Conservation (phyloP, 441 rosid genomes). For the Brassica hybrid region DNA sequence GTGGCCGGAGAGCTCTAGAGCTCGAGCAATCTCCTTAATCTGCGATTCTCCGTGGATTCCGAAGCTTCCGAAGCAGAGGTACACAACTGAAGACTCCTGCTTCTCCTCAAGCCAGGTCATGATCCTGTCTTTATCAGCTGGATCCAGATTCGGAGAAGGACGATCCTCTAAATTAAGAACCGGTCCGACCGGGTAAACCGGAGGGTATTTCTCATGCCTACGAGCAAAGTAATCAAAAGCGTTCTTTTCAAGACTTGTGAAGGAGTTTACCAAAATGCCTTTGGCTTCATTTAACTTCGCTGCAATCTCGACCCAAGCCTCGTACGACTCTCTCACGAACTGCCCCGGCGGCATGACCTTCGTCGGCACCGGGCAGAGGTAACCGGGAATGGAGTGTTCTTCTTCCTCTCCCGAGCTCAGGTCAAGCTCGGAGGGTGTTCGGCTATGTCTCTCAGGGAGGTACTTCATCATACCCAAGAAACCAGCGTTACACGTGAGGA, state of each 20-base stretch:
- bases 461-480: constrained; percentile 43
- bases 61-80: constrained; percentile 47
- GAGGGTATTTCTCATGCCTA: constrained; percentile 20
- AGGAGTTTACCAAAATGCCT: constrained; percentile 49
- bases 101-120: constrained; percentile 44
- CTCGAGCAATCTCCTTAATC: constrained; percentile 47
- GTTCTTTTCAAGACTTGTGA: constrained; percentile 46
- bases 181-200: constrained; percentile 58
- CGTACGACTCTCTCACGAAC: constrained; percentile 32
- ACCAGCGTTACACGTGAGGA: constrained; percentile 42
- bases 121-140: constrained; percentile 34
- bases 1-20: constrained; percentile 38
- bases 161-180: constrained; percentile 45
- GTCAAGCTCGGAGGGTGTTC: background rate
- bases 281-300: constrained; percentile 42
- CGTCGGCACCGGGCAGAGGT: constrained; percentile 40
- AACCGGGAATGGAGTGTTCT: constrained; percentile 40
- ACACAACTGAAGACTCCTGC: constrained; percentile 42
- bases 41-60: constrained; percentile 42
- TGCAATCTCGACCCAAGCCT: constrained; percentile 39
- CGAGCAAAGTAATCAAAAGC: constrained; percentile 22
- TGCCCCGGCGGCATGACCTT: constrained; percentile 40
- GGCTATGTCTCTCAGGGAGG: constrained; percentile 34
- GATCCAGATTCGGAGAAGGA: constrained; percentile 41
- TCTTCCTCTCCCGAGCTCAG: constrained; percentile 31